Evolutionary conservation across 2,329 filamentous ascomycete genomes (phyloP).

Genomic region (Pseudogymnoascus sp.): DNA sequence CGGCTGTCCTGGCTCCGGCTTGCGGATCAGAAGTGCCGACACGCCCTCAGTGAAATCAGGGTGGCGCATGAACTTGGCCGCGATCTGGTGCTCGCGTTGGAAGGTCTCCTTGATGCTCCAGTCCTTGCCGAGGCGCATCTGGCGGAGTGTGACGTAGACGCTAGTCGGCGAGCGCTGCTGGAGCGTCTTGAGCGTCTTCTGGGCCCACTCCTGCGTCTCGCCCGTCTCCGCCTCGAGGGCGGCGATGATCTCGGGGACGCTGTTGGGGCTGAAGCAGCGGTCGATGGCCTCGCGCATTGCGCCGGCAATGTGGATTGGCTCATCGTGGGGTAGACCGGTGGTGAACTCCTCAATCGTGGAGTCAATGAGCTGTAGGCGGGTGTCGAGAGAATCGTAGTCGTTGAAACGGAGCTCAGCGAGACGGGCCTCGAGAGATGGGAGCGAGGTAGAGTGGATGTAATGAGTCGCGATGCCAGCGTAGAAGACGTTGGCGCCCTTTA

Average conservation of each 20-base stretch:
- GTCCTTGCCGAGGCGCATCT: slow-evolving; percentile 66
- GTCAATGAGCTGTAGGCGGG: slow-evolving; percentile 68
- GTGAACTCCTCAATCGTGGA: slow-evolving; percentile 85
- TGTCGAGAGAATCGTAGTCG: slow-evolving; percentile 59
- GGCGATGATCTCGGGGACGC: slow-evolving; percentile 60
- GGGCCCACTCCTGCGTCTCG: slow-evolving; percentile 63
- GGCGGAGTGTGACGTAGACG: slow-evolving; percentile 74
- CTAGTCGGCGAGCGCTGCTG: slow-evolving; percentile 75
- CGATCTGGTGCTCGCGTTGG: slow-evolving; percentile 76
- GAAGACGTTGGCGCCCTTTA: slow-evolving; percentile 78
- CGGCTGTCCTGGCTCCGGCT: slow-evolving; percentile 43
- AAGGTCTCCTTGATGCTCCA: slow-evolving; percentile 87
- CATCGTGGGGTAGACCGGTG: slow-evolving; percentile 72
- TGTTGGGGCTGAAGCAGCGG: slow-evolving; percentile 65
- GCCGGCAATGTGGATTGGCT: slow-evolving; percentile 61
- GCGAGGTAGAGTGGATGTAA: slow-evolving; percentile 84
- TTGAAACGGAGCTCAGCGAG: slow-evolving; percentile 83
- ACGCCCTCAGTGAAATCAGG: slow-evolving; percentile 91
- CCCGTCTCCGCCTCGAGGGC: slow-evolving; percentile 38
- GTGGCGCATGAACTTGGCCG: slow-evolving; percentile 80
- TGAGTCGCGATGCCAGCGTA: slow-evolving; percentile 92
- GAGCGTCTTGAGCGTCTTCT: slow-evolving; percentile 68
- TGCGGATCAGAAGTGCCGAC: slow-evolving; percentile 68
- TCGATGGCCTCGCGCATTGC: slow-evolving; percentile 75
- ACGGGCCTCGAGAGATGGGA: slow-evolving; percentile 74